phyloP scores from a whole-genome alignment of 2,329 filamentous ascomycete genomes.

The Xylariaceae sp. region DNA sequence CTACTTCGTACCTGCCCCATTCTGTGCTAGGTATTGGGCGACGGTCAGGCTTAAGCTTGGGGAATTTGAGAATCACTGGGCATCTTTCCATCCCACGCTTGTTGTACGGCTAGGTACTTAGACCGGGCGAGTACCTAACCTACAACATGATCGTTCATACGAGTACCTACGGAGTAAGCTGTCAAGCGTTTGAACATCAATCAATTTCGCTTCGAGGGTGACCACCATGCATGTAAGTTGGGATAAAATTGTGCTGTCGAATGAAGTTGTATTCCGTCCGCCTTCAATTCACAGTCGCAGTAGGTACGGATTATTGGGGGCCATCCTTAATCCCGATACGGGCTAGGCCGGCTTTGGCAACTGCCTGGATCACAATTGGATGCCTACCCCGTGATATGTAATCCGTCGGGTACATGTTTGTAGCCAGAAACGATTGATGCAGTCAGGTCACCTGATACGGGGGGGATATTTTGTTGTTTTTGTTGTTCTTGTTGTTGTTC shows the following conservation, averaged over 20 bases:
- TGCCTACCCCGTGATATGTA: neutral
- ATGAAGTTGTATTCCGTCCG: neutral
- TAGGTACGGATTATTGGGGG: neutral
- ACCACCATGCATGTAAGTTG: neutral
- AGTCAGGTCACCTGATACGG: neutral
- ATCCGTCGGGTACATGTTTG: too few species aligned
- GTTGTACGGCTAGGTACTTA: neutral
- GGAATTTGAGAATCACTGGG: conserved; percentile 8
- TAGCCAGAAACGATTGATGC: too few species aligned
- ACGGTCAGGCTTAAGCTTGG: conserved; percentile 16
- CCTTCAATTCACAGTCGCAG: too few species aligned
- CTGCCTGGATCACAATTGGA: too few species aligned
- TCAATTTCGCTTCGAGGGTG: conserved; percentile 11
- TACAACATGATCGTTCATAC: conserved; percentile 8
- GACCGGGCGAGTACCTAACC: too few species aligned
- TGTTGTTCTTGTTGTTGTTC: neutral
- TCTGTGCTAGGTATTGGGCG: conserved; percentile 12
- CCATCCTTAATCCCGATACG: neutral
- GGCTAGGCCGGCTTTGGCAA: neutral
- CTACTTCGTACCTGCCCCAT: conserved; percentile 6
- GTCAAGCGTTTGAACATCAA: conserved; percentile 7
- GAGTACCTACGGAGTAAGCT: neutral
- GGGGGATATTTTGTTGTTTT: neutral
- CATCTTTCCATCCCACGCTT: conserved; percentile 7
- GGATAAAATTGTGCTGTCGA: neutral